Percentiles rank a stretch among this genome's conserved stretches.
Evolutionary conservation across 2,329 filamentous ascomycete genomes (phyloP).

Genomic region (Penicillium sp.): DNA sequence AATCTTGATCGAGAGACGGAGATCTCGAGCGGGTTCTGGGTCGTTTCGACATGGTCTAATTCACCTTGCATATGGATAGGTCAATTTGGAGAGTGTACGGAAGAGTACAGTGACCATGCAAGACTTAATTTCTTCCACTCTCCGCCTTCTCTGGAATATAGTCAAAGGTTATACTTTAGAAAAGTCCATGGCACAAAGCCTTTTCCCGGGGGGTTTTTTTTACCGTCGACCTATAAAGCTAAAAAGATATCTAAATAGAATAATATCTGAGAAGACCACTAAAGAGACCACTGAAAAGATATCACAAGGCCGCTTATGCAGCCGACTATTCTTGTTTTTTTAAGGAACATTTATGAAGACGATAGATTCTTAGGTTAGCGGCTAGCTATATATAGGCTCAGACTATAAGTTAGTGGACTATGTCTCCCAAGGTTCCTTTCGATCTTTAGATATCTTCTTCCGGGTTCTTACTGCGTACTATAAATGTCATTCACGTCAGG

Average conservation of each 20-base stretch:
- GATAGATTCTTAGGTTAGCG: neutral
- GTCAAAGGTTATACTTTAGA: too few relatives aligned
- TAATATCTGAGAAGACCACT: too few relatives aligned
- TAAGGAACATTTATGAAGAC: too few relatives aligned
- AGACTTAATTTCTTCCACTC: neutral
- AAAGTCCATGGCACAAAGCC: too few relatives aligned
- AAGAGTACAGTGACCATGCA: neutral
- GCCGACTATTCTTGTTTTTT: too few relatives aligned
- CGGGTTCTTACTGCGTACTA: too few relatives aligned
- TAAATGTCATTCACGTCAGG: too few relatives aligned
- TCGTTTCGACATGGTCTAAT: conserved; percentile 58
- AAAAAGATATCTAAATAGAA: too few relatives aligned
- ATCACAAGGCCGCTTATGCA: too few relatives aligned
- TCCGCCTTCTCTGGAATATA: neutral
- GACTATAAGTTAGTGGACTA: neutral
- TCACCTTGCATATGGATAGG: conserved; percentile 19
- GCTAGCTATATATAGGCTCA: neutral
- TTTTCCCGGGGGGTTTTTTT: too few relatives aligned
- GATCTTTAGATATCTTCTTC: neutral
- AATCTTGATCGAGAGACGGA: conserved; percentile 36
- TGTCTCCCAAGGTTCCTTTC: neutral
- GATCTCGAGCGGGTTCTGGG: conserved; percentile 52
- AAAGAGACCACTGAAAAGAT: too few relatives aligned
- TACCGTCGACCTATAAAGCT: too few relatives aligned
- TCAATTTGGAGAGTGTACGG: conserved; percentile 18